phyloP scores from a whole-genome alignment of 2,329 filamentous ascomycete species.

The Fusarium irregulare region DNA sequence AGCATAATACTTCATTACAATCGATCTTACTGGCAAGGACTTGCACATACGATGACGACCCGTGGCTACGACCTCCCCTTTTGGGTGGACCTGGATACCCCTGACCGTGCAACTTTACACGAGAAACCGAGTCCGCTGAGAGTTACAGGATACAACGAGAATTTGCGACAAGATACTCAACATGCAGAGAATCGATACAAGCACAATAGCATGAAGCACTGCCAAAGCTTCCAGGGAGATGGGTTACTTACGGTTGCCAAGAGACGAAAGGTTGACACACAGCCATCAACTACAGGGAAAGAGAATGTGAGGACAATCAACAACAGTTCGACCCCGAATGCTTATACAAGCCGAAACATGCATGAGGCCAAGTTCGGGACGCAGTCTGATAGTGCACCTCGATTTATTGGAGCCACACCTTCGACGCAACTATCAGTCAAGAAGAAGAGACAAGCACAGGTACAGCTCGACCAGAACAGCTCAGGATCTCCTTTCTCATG shows the following conservation, averaged over 20 bases:
- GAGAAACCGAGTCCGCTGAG: slow-evolving; percentile 60
- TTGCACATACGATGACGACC: slow-evolving; percentile 52
- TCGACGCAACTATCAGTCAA: slow-evolving; percentile 28
- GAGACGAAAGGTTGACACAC: slow-evolving; percentile 43
- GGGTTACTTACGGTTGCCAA: slow-evolving; percentile 52
- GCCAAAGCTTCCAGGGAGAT: slow-evolving; percentile 18
- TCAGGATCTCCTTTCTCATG: neutral
- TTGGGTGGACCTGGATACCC: slow-evolving; percentile 48
- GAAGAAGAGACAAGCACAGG: slow-evolving; percentile 31
- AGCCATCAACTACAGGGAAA: slow-evolving; percentile 23
- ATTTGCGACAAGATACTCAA: slow-evolving; percentile 15
- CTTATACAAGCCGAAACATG: neutral
- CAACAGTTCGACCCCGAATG: neutral
- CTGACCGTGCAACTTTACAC: slow-evolving; percentile 30
- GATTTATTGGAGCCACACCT: slow-evolving; percentile 1
- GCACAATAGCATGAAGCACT: slow-evolving; percentile 38
- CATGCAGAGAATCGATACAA: slow-evolving; percentile 43
- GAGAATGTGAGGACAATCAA: slow-evolving; percentile 28
- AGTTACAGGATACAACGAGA: slow-evolving; percentile 57
- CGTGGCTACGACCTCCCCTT: slow-evolving; percentile 41
- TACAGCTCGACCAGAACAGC: neutral
- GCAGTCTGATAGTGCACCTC: slow-evolving; percentile 27
- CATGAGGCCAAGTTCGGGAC: slow-evolving; percentile 18
- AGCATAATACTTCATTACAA: no score
- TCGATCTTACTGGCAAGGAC: neutral